Conservation (phyloP, 768 basidiomycete species). For the Leccinum olivaceopallidum region DNA sequence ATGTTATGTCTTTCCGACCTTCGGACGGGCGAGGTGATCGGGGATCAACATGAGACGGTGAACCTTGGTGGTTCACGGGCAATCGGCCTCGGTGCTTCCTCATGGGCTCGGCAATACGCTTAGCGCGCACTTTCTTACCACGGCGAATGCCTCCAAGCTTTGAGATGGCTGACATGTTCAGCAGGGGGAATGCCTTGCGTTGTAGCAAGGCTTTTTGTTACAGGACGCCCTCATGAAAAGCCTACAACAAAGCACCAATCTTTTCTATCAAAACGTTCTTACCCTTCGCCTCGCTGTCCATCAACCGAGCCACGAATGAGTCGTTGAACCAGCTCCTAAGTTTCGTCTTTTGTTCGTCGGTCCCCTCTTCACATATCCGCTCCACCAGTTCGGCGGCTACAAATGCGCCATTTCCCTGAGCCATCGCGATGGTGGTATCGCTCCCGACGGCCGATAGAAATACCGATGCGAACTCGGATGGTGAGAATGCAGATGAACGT, state of each 20-base stretch:
- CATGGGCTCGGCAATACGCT: not conserved
- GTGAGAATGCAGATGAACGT: slow-evolving; percentile 53
- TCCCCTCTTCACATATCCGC: slow-evolving; percentile 47
- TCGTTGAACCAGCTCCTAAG: slow-evolving; percentile 61
- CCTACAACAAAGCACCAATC: slow-evolving; percentile 36
- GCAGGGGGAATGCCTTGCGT: not conserved
- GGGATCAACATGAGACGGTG: not conserved
- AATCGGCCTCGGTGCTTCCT: not conserved
- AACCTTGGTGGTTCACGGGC: not conserved
- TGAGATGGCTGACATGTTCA: not conserved
- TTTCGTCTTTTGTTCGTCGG: slow-evolving; percentile 39
- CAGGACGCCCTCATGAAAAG: not conserved
- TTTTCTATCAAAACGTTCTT: slow-evolving; percentile 68
- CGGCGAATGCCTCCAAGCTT: not conserved
- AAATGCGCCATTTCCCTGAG: slow-evolving; percentile 65
- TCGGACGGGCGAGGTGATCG: not conserved
- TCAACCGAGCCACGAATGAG: slow-evolving; percentile 47
- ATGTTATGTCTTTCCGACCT: not conserved
- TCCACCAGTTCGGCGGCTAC: slow-evolving; percentile 74
- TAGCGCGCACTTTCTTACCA: not conserved
- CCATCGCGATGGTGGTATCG: slow-evolving; percentile 55
- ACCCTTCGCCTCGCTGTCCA: slow-evolving; percentile 64
- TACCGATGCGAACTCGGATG: slow-evolving; percentile 54
- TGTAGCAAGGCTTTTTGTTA: slow-evolving; percentile 10
- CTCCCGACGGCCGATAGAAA: slow-evolving; percentile 58